Conservation (phyloP, 2,329 filamentous ascomycete species). For the Coniochaeta pulveracea region DNA sequence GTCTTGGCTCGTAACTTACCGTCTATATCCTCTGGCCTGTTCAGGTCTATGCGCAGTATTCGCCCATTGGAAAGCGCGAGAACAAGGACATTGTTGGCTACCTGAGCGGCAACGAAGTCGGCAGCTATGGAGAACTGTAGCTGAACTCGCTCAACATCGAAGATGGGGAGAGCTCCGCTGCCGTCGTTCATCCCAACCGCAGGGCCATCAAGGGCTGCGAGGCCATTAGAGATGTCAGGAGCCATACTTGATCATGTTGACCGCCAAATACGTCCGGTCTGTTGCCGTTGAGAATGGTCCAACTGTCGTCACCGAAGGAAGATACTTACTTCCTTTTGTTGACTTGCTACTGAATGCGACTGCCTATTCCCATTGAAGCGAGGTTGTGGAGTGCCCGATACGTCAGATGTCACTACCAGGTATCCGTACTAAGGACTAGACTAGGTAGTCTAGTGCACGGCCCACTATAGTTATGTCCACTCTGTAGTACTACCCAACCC, state of each 20-base stretch:
- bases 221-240: slow-evolving; percentile 60
- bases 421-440: no score
- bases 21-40: slow-evolving; percentile 91
- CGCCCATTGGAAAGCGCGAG: slow-evolving; percentile 85
- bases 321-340: no score
- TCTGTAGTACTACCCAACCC: no score
- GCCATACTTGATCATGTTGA: slow-evolving; percentile 46
- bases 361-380: no score
- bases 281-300: no score
- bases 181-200: slow-evolving; percentile 39
- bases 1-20: slow-evolving; percentile 33
- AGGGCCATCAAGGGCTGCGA: slow-evolving; percentile 52
- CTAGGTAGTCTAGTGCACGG: no score
- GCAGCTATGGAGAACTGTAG: slow-evolving; percentile 90
- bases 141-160: slow-evolving; percentile 85
- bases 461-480: no score
- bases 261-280: no score
- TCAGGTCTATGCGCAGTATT: slow-evolving; percentile 87
- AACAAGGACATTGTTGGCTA: slow-evolving; percentile 93
- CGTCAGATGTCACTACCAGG: no score
- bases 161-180: slow-evolving; percentile 62
- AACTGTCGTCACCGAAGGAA: no score
- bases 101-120: slow-evolving; percentile 91
- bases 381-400: no score
- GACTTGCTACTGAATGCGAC: no score